phyloP scores from a whole-genome alignment of 345 rosid species.

The Trapa incisa region DNA sequence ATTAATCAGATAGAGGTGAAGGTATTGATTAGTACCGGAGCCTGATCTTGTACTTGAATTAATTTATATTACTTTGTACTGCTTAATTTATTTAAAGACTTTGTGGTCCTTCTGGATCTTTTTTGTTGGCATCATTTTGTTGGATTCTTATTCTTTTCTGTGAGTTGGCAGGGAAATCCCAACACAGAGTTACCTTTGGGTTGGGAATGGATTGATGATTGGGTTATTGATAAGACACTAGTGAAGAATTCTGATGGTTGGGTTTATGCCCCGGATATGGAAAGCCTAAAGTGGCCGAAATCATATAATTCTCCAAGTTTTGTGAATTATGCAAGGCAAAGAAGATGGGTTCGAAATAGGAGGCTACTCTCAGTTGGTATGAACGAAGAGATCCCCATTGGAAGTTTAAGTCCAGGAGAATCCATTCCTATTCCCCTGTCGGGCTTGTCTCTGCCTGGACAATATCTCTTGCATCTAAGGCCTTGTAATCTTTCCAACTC shows the following conservation, averaged over 20 bases:
- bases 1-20: neutral
- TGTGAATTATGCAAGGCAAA: conserved; percentile 46
- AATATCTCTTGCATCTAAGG: conserved; percentile 50
- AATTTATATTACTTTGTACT: neutral
- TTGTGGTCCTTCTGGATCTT: neutral
- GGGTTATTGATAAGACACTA: conserved; percentile 42
- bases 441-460: conserved; percentile 47
- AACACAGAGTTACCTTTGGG: conserved; percentile 27
- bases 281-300: conserved; percentile 46
- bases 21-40: neutral
- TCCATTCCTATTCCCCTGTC: conserved; percentile 56
- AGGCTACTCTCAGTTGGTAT: conserved; percentile 20
- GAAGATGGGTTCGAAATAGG: conserved; percentile 52
- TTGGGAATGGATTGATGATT: conserved; percentile 52
- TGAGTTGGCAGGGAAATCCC: conserved; percentile 11
- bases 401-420: conserved; percentile 62
- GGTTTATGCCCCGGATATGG: conserved; percentile 52
- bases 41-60: neutral
- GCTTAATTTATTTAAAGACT: neutral
- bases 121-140: neutral
- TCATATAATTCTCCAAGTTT: conserved; percentile 27
- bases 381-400: conserved; percentile 43
- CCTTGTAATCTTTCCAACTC: conserved; percentile 31
- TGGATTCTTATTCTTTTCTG: conserved; percentile 1
- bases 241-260: conserved; percentile 42